These are phyloP conservation scores for Kwoniella dejecticola DNA, from an alignment of 768 basidiomycete genomes.

Conservation along the genomic window DNA sequence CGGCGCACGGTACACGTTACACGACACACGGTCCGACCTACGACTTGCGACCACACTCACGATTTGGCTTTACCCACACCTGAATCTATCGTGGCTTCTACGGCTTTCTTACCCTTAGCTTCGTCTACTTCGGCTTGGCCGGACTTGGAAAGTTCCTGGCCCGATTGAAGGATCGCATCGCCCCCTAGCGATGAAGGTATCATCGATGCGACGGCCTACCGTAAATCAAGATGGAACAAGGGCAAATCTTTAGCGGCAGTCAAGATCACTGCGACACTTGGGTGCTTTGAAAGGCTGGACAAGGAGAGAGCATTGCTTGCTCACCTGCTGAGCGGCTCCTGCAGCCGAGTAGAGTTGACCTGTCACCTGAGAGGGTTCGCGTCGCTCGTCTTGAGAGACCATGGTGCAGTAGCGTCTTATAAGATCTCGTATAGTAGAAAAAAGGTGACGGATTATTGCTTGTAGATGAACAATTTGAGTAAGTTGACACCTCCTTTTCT, in stretches of 20 bases:
- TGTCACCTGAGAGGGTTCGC: slow-evolving; percentile 15
- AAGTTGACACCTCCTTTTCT: no score
- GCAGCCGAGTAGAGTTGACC: slow-evolving; percentile 14
- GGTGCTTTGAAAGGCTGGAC: no score
- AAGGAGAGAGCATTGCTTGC: background rate
- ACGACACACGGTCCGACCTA: no score
- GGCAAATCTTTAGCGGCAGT: no score
- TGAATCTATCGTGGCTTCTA: slow-evolving; percentile 38
- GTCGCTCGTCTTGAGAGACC: slow-evolving; percentile 17
- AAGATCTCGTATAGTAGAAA: no score
- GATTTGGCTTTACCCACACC: slow-evolving; percentile 40
- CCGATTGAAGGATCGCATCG: slow-evolving; percentile 30
- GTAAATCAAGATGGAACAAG: background rate
- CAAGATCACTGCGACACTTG: no score
- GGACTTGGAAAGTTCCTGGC: slow-evolving; percentile 27
- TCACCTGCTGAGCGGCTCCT: slow-evolving; percentile 14
- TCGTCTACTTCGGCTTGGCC: slow-evolving; percentile 39
- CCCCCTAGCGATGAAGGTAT: slow-evolving; percentile 36
- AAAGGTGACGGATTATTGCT: no score
- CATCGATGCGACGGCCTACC: slow-evolving; percentile 42
- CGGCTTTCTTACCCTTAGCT: slow-evolving; percentile 37
- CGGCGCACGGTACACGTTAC: no score
- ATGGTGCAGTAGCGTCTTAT: background rate
- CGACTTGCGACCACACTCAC: no score
- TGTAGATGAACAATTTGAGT: no score